phyloP scores from a whole-genome alignment of 257 asterid genomes.

The Petunia axillaris region DNA sequence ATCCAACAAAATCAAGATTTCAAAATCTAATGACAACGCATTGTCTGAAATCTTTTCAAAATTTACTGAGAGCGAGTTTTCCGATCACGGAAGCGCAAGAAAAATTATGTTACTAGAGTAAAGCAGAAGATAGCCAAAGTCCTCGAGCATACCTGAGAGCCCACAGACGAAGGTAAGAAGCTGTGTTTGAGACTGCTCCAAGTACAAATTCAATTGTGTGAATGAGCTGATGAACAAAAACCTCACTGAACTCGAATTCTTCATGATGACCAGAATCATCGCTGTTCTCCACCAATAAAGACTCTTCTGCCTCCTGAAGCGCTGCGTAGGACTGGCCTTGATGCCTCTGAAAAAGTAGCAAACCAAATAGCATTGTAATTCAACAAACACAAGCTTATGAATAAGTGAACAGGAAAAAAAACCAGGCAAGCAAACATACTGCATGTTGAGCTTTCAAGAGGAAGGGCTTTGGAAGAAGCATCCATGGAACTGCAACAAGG shows the following conservation, averaged over 20 bases:
- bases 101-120: constrained; percentile 15
- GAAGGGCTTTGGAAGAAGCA: constrained; percentile 98
- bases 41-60: not conserved
- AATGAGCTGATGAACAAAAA: constrained; percentile 94
- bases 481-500: constrained; percentile 94
- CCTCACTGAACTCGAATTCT: constrained; percentile 96
- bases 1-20: not conserved
- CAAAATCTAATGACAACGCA: not conserved
- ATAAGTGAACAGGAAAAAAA: constrained; percentile 23
- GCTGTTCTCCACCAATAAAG: constrained; percentile 69
- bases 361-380: constrained; percentile 13
- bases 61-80: not conserved
- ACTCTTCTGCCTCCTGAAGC: constrained; percentile 75
- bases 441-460: constrained; percentile 74
- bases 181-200: constrained; percentile 99
- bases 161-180: constrained; percentile 99
- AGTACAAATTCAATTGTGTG: constrained; percentile 99
- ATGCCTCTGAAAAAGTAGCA: constrained; percentile 69
- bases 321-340: constrained; percentile 80
- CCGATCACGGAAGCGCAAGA: not conserved
- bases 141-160: constrained; percentile 81
- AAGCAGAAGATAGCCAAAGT: constrained; percentile 14
- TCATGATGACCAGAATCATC: constrained; percentile 84
- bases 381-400: constrained; percentile 6
- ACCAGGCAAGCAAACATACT: constrained; percentile 43